These are phyloP conservation scores for Trypanosoma avium DNA, from an alignment of 208 protist species.

Conservation along the genomic window DNA sequence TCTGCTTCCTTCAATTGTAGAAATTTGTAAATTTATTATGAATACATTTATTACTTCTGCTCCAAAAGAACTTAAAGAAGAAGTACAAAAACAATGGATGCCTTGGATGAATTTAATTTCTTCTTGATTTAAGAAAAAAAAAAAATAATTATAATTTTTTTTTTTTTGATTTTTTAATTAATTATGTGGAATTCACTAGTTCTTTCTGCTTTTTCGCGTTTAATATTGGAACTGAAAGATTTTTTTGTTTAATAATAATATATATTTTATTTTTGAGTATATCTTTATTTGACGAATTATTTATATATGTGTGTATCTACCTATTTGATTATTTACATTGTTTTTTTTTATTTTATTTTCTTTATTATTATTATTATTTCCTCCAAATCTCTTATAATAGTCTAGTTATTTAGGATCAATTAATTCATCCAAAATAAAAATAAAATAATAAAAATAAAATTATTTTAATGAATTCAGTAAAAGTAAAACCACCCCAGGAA, in stretches of 20 bases:
- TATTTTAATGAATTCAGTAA: neutral
- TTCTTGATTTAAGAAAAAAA: neutral
- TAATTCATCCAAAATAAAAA: too few relatives aligned
- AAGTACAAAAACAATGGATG: slow-evolving; percentile 6
- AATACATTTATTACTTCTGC: neutral
- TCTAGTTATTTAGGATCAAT: neutral
- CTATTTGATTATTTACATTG: too few relatives aligned
- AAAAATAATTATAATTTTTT: neutral
- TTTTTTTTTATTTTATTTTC: neutral
- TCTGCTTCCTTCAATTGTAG: neutral
- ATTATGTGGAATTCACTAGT: too few relatives aligned
- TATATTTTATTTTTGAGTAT: too few relatives aligned
- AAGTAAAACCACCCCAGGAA: neutral
- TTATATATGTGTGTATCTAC: too few relatives aligned
- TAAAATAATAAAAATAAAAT: too few relatives aligned
- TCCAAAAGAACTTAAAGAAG: neutral
- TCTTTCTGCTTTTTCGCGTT: too few relatives aligned
- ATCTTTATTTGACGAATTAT: too few relatives aligned
- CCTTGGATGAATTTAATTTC: neutral
- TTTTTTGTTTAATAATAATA: too few relatives aligned
- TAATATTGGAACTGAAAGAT: too few relatives aligned
- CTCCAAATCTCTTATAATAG: neutral
- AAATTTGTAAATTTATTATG: neutral
- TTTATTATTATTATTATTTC: neutral
- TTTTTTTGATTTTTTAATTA: neutral